These are phyloP conservation scores for Austroboletus novae-zelandiae DNA, from an alignment of 1,284 basidiomycete genomes.

Conservation along the genomic window DNA sequence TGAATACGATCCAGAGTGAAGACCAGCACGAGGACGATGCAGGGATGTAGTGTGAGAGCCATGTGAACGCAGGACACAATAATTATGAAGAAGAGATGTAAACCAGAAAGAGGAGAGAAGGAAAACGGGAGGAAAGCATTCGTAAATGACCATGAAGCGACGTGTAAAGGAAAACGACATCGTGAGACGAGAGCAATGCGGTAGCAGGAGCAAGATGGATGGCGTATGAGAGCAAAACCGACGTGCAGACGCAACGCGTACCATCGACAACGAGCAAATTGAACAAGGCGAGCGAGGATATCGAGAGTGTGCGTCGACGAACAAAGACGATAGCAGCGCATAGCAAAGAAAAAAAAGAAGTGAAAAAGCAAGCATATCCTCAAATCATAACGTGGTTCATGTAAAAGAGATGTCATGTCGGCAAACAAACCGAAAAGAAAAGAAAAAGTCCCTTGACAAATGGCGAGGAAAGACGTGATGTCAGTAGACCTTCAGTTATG, in stretches of 20 bases:
- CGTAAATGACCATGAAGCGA: not conserved
- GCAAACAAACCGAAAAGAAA: not conserved
- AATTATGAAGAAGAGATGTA: not conserved
- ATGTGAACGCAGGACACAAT: not conserved
- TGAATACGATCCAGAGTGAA: not conserved
- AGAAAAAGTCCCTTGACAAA: not conserved
- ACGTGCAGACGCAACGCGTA: no score
- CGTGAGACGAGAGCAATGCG: not conserved
- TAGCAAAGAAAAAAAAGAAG: not conserved
- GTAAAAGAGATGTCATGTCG: not conserved
- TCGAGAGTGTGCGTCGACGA: not conserved
- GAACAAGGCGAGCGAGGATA: not conserved
- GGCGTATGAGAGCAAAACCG: no score
- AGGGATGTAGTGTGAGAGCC: not conserved
- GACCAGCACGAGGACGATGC: not conserved
- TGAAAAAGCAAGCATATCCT: not conserved
- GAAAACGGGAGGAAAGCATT: not conserved
- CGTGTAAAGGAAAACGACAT: not conserved
- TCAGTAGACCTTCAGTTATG: conserved; percentile 1
- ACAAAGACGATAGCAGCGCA: not conserved
- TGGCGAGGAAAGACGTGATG: not conserved
- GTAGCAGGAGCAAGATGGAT: no score
- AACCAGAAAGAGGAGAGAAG: not conserved
- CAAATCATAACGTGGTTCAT: not conserved
- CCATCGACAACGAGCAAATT: not conserved